Conservation (phyloP, 768 basidiomycete species). For the Pleurotus giganteus region DNA sequence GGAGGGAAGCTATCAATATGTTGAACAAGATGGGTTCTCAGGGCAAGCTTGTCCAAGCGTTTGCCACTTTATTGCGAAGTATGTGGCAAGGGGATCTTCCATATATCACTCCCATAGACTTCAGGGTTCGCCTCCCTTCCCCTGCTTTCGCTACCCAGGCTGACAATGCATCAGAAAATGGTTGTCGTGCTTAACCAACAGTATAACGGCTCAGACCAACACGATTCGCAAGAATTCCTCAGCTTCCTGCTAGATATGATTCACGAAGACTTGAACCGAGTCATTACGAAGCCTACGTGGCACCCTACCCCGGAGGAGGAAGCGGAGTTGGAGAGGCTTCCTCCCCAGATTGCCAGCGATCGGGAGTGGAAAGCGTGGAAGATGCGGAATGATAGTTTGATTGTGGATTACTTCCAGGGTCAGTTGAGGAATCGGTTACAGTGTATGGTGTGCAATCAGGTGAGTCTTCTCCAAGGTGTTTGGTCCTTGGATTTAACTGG, state of each 20-base stretch:
- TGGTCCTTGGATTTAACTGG: constrained; percentile 7
- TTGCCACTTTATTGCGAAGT: constrained; percentile 78
- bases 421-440: constrained; percentile 90
- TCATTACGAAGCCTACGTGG: constrained; percentile 67
- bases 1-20: constrained; percentile 82
- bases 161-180: constrained; percentile 28
- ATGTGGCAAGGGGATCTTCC: constrained; percentile 88
- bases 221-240: constrained; percentile 97
- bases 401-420: constrained; percentile 97
- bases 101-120: constrained; percentile 77
- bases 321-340: constrained; percentile 82
- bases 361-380: constrained; percentile 92
- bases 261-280: constrained; percentile 84
- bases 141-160: neutral
- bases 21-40: constrained; percentile 86
- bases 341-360: constrained; percentile 85
- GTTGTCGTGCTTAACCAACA: constrained; percentile 57
- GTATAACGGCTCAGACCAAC: constrained; percentile 87
- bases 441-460: constrained; percentile 89
- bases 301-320: constrained; percentile 77
- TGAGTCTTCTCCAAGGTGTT: constrained; percentile 28
- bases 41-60: constrained; percentile 77
- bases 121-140: constrained; percentile 54
- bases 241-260: constrained; percentile 91
- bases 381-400: constrained; percentile 86